A percentile compares a stretch with the other conserved stretches of the same genome.
Evolutionary conservation across 805 yeast species (phyloP).

Genomic region (Starmerella floris): DNA sequence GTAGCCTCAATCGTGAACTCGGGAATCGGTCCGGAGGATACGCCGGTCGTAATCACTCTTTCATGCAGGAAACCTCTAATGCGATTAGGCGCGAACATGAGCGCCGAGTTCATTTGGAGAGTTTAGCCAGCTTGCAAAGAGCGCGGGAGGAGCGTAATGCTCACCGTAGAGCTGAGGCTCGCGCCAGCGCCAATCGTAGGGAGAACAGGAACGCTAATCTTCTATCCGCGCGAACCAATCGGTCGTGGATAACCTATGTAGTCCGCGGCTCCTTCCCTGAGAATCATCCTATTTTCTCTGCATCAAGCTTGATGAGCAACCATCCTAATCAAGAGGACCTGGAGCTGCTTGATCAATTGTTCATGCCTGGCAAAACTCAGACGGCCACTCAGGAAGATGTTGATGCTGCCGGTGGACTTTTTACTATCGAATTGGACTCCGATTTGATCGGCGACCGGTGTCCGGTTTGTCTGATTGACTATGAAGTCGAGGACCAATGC

Average conservation of each 20-base stretch:
- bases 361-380: conserved; percentile 33
- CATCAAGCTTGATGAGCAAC: conserved; percentile 37
- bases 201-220: neutral
- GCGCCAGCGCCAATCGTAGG: neutral
- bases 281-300: conserved; percentile 37
- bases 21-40: neutral
- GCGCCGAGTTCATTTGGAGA: neutral
- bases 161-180: neutral
- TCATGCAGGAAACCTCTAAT: neutral
- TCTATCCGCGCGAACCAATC: neutral
- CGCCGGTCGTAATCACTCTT: neutral
- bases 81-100: neutral
- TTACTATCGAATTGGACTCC: conserved; percentile 20
- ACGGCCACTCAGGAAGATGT: conserved; percentile 34
- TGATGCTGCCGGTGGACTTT: conserved; percentile 30
- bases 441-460: conserved; percentile 19
- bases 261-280: conserved; percentile 43
- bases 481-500: conserved; percentile 35
- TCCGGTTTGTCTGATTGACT: conserved; percentile 39
- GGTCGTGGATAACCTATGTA: conserved; percentile 45
- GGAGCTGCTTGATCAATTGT: conserved; percentile 35
- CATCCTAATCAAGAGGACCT: conserved; percentile 41
- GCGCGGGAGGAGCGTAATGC: neutral
- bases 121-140: neutral
- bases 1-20: neutral